Evolutionary conservation across 352 stramenopile genomes (phyloP).

Genomic region (Globisporangium yorkense): DNA sequence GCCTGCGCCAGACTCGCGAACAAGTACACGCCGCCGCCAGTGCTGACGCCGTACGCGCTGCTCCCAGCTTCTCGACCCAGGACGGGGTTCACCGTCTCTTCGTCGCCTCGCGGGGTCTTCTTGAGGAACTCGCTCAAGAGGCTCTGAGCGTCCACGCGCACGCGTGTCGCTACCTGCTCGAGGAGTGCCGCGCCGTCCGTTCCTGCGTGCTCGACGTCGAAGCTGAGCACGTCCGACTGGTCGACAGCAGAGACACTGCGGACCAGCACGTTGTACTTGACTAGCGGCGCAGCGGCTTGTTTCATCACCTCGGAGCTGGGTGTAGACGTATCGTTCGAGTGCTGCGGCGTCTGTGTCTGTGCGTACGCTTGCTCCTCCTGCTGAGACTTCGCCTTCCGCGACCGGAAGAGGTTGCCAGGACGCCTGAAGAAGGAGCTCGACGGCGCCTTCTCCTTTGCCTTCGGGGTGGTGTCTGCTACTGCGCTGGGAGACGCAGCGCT

Average conservation of each 20-base stretch:
- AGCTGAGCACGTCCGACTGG: slow-evolving; percentile 6
- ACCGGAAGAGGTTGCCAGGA: slow-evolving; percentile 16
- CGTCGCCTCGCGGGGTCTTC: slow-evolving; percentile 29
- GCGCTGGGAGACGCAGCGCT: too few species aligned
- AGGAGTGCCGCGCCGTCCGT: slow-evolving; percentile 1
- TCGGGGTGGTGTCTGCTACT: background rate
- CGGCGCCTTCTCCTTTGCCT: background rate
- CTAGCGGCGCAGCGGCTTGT: background rate
- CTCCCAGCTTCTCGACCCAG: slow-evolving; percentile 25
- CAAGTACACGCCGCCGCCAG: slow-evolving; percentile 46
- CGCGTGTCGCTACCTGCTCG: background rate
- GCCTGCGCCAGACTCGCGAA: slow-evolving; percentile 20
- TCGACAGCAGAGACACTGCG: slow-evolving; percentile 2
- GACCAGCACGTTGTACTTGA: slow-evolving; percentile 10
- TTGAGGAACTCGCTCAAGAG: slow-evolving; percentile 13
- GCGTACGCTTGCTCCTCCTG: background rate
- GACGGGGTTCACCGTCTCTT: slow-evolving; percentile 34
- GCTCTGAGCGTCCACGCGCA: background rate
- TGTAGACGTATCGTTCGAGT: background rate
- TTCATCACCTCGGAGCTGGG: background rate
- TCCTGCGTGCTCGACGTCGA: slow-evolving; percentile 6
- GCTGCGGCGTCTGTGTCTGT: background rate
- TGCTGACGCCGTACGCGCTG: slow-evolving; percentile 13
- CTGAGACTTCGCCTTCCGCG: slow-evolving; percentile 15
- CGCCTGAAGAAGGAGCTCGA: slow-evolving; percentile 24